phyloP scores from a whole-genome alignment of 306 rosid genomes.

The Clitoria ternatea region DNA sequence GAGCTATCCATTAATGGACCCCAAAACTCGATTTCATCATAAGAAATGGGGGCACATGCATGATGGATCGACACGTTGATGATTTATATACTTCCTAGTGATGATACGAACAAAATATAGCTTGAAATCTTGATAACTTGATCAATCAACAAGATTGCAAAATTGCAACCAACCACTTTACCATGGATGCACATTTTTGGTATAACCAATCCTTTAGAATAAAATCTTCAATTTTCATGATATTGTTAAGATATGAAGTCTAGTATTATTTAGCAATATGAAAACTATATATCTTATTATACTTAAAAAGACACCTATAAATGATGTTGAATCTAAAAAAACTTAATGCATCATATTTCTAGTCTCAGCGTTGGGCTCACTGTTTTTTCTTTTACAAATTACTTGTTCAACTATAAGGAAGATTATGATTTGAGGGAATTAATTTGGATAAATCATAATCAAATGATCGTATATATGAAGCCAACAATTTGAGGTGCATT shows the following conservation, averaged over 20 bases:
- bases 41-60: constrained; percentile 11
- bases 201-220: not conserved
- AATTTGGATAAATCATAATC: not conserved
- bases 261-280: too few relatives aligned
- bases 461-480: not conserved
- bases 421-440: not conserved
- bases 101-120: constrained; percentile 14
- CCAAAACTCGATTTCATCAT: constrained; percentile 35
- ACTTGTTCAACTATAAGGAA: too few relatives aligned
- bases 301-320: too few relatives aligned
- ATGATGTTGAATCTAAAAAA: too few relatives aligned
- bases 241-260: too few relatives aligned
- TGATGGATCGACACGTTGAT: constrained; percentile 28
- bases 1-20: constrained; percentile 33
- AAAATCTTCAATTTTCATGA: not conserved
- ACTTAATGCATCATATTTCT: too few relatives aligned
- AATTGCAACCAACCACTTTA: constrained; percentile 8
- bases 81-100: not conserved
- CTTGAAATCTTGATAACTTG: not conserved
- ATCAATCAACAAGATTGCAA: constrained; percentile 9
- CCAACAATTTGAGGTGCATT: constrained; percentile 9
- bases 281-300: too few relatives aligned
- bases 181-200: not conserved
- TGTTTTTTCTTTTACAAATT: too few relatives aligned
- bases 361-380: too few relatives aligned